Evolutionary conservation across 495 filamentous ascomycete genomes (phyloP), one percentile per base, ranked within the genome.

Genomic region (Annulohypoxylon bovei): DNA sequence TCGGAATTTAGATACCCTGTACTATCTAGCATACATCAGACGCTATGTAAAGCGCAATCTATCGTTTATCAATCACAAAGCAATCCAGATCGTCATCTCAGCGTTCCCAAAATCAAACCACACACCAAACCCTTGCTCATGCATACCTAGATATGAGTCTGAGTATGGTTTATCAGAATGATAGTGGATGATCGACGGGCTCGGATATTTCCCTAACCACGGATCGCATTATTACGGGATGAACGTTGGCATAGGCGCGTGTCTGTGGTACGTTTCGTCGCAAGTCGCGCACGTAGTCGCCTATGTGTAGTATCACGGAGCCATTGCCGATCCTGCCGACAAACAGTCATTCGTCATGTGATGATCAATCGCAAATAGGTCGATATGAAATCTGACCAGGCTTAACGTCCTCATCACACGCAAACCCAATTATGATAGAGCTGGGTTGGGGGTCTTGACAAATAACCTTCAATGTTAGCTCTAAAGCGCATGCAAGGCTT

Each of bases 161-260:
- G 39, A n/a, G 12, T n/a, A 39, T 8, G 14, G 16, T n/a, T 42
- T 62, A 33, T 57, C 20, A 44, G 27, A 54, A 30, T 27, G 53
- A 54, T 30, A 54, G n/a, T 59, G 9, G 57, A 37, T 61, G 65
- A 68, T 68, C 65, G 39, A 62, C 58, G 37, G 39, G 33, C n/a
- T 62, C 50, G 52, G 32, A 63, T 49, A 50, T 30, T 30, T 20
- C 35, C 61, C 47, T 65, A 57, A 56, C 49, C 56, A 62, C 49
- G 50, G 62, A 62, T 62, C 40, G 39, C 56, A 20, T n/a, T 40
- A 27, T 4, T 44, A 25, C 28, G 58, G 44, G 16, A 69, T 62
- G 33, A 16, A 16, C 23, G 40, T 56, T 65, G n/a, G 28, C 54
- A 54, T 44, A 20, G 27, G 52, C 52, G 59, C 16, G 33, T 35